A percentile compares a stretch with the other conserved stretches of the same genome.
Evolutionary conservation across 139 green algal species (phyloP).

Genomic region (Gonium pectorale): DNA sequence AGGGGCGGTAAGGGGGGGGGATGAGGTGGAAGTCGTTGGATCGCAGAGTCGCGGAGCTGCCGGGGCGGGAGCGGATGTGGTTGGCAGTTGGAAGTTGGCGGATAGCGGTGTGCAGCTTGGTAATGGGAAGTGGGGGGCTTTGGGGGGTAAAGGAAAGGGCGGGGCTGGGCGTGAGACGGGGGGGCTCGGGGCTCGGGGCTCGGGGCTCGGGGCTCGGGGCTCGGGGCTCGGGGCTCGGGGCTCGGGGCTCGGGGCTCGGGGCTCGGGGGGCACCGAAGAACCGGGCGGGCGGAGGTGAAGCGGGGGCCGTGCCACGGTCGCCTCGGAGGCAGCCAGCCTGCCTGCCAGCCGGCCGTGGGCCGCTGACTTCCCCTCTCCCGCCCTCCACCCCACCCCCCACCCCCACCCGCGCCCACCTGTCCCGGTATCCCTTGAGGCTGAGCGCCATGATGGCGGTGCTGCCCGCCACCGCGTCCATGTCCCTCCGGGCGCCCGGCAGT

Average conservation of each 20-base stretch:
- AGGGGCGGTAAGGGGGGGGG: background rate
- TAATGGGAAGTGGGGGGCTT: background rate
- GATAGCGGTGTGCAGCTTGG: background rate
- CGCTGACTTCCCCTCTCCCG: background rate
- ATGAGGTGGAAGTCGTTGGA: background rate
- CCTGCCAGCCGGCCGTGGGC: background rate
- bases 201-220: too few relatives aligned
- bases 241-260: too few relatives aligned
- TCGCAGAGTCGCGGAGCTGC: too few relatives aligned
- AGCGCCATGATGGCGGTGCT: conserved; percentile 14
- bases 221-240: too few relatives aligned
- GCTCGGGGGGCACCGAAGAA: background rate
- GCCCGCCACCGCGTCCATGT: conserved; percentile 26
- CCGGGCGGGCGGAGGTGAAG: background rate
- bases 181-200: too few relatives aligned
- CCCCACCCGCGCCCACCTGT: conserved; percentile 25
- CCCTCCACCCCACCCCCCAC: background rate
- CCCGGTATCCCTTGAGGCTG: conserved; percentile 29
- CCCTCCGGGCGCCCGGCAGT: background rate
- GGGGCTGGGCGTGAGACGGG: too few relatives aligned
- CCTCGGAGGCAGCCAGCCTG: background rate
- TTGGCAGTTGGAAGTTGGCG: too few relatives aligned
- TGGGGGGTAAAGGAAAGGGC: background rate
- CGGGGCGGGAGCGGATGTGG: too few relatives aligned
- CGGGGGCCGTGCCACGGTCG: background rate